Base-by-base conservation (phyloP, 768 basidiomycete genomes). In the Ramaria sp. region DNA sequence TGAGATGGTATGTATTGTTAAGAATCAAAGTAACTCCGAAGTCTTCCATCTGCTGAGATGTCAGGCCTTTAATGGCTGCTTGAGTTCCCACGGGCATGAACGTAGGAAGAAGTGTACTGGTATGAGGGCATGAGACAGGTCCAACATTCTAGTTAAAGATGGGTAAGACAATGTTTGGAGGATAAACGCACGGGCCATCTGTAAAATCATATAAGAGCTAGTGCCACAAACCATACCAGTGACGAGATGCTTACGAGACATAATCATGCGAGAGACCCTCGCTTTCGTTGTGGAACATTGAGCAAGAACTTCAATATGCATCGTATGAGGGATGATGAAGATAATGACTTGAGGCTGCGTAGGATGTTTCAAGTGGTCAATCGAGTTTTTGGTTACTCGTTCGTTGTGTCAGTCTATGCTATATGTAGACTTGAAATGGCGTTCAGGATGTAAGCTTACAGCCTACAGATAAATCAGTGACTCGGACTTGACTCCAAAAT, bases 81-180 rank as follows among this genome's bases (percentile, higher is more conserved):
- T 94, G 91, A 4, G 91, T 94, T 2, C 90, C 91, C 9, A 93
- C 90, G 3, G 91, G 91, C 91, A 93, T 94, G 64, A 94, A 94
- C 0, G 91, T 90, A 1, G 91, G 91, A 19, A 92, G 72, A 75
- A 86, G 81, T 1, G 90, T 92, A 39, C 78, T 72, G 9, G 89
- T 42, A 6, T 58, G 19, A 2, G 51, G 46, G 42, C 52, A 45
- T 54, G 51, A 60, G 30, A 11, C 45, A 46, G 10, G 45, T 11
- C 24, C 5, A 30, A 33, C 11, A 30, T 49, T 33, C 9, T 49
- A 24, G 12, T 15, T 17, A 30, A 15, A 30, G 7, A 49, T 9
- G 48, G 1, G 37, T 3, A 60, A 54, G 57, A 59, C 58, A 45
- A 31, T 41, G 49, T 1, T 15, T 17, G 34, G 9, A 37, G 13